Evolutionary conservation across 768 basidiomycete genomes (phyloP), one percentile per base, ranked within the genome.

Genomic region (Psilocybe tampanensis): DNA sequence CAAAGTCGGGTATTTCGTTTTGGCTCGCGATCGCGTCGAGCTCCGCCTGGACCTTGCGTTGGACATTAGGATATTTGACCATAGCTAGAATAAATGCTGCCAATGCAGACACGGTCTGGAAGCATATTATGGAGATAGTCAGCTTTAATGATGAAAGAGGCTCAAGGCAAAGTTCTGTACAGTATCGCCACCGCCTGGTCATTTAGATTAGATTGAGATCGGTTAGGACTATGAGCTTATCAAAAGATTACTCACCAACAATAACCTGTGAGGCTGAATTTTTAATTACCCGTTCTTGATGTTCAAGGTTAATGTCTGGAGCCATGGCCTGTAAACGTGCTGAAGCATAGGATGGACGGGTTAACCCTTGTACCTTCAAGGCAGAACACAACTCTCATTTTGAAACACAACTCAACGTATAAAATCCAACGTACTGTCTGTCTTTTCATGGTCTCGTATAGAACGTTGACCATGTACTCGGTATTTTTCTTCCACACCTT

Each of bases 21-120:
- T 44, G 42, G 26, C 24, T 43, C 13, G 41, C n/a, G 15, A 53
- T 26, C 0, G 23, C 24, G 47, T 55, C 54, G 18, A 55, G n/a
- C 22, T 55, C 54, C 3, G 32, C 45, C 29, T 55, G 54, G 15
- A 39, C 54, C 17, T 55, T 48, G 11, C 45, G 44, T 19, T 55
- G 54, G 7, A 55, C 54, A 4, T 55, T 32, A 21, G 54, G 54
- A 32, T 55, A 55, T 12, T 47, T 47, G 8, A 55, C 33, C 54
- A 55, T 55, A 6, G 54, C 54, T 45, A 48, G 34, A 42, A 55
- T 39, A 21, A 55, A 55, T 1, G 36, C 34, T 2, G 44, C 17
- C n/a, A 55, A 18, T 1, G 54, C 44, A 23, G 45, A 47, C 13
- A 47, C 44, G 2, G 54, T 55, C 36, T 36, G 19, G 11, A 34